Evolutionary conservation across 306 rosid species (phyloP).

Genomic region (Rubus parviflorus): DNA sequence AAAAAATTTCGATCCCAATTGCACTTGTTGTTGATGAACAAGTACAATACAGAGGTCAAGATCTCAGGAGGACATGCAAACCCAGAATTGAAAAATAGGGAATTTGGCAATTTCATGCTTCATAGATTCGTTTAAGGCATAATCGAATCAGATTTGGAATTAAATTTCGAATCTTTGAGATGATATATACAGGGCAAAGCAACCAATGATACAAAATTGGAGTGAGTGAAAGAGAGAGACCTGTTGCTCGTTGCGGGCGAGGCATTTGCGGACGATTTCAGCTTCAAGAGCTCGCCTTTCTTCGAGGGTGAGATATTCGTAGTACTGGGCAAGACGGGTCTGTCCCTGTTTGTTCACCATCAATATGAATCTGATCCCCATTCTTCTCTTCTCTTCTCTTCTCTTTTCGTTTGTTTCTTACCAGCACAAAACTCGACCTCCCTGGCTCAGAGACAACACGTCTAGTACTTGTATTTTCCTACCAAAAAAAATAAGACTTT

Average conservation of each 20-base stretch:
- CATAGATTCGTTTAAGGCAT: not conserved
- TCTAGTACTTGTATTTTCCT: not conserved
- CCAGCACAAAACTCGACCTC: not conserved
- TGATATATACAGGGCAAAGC: not conserved
- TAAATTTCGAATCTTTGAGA: not conserved
- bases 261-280: slow-evolving; percentile 94
- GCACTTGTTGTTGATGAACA: not conserved
- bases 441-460: not conserved
- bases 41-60: not conserved
- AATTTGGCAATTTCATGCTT: not conserved
- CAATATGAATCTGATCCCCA: slow-evolving; percentile 94
- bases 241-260: slow-evolving; percentile 86
- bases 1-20: not conserved
- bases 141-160: not conserved
- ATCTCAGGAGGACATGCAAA: not conserved
- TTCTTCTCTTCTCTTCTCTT: slow-evolving; percentile 19
- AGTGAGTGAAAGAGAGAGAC: slow-evolving; percentile 29
- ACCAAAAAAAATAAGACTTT: too few species aligned
- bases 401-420: not conserved
- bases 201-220: not conserved
- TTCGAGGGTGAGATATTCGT: slow-evolving; percentile 81
- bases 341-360: slow-evolving; percentile 98
- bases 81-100: not conserved
- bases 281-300: slow-evolving; percentile 90
- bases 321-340: slow-evolving; percentile 94